Percentiles rank a stretch among this genome's conserved stretches.
These are phyloP conservation scores for Dioscorea cayenensis DNA, from an alignment of 116 monocot genomes.

Conservation along the genomic window DNA sequence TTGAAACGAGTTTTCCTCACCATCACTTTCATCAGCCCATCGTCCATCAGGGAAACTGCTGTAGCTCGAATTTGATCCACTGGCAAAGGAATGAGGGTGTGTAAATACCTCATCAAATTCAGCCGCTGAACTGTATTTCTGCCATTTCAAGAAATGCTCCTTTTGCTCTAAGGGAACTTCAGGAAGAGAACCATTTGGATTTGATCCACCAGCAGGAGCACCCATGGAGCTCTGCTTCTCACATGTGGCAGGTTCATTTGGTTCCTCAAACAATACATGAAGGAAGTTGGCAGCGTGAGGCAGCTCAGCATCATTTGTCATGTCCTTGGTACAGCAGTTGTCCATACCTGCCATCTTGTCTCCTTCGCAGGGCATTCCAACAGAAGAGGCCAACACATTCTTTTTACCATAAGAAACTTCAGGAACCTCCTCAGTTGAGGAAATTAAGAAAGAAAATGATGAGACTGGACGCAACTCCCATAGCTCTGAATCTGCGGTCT, in stretches of 20 bases:
- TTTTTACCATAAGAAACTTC: neutral
- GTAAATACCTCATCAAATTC: neutral
- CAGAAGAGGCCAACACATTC: neutral
- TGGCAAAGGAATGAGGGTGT: neutral
- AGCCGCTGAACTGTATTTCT: neutral
- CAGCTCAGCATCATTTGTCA: neutral
- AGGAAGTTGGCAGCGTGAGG: neutral
- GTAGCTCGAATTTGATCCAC: neutral
- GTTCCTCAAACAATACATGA: neutral
- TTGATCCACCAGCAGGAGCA: neutral
- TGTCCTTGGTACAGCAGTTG: neutral
- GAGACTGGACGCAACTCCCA: neutral
- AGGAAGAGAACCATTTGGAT: neutral
- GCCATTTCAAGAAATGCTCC: neutral
- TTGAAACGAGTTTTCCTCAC: neutral
- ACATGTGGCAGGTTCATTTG: neutral
- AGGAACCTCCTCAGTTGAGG: neutral
- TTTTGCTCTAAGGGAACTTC: neutral
- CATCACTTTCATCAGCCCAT: conserved; percentile 2
- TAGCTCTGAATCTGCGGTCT: neutral
- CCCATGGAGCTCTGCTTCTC: neutral
- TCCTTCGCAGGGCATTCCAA: neutral
- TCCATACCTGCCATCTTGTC: neutral
- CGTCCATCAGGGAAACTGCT: neutral
- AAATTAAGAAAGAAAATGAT: neutral